phyloP scores from a whole-genome alignment of 2,329 filamentous ascomycete genomes.

The Aureobasidium namibiae region DNA sequence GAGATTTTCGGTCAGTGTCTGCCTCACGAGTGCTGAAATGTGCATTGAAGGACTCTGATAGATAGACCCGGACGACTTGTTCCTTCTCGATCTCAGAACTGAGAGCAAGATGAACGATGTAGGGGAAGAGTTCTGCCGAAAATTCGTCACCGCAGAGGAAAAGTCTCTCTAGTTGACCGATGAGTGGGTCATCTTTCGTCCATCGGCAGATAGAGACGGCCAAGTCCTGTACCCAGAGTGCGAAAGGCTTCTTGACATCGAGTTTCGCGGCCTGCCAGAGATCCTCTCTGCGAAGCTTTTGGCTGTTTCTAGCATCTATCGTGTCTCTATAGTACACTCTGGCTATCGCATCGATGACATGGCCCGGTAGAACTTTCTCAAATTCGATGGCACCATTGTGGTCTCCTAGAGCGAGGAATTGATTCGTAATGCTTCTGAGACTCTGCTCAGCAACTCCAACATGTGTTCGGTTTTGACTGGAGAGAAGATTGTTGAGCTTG shows the following conservation, averaged over 20 bases:
- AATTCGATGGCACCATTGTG: slow-evolving; percentile 21
- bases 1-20: slow-evolving; percentile 53
- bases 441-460: slow-evolving; percentile 39
- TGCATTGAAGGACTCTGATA: slow-evolving; percentile 58
- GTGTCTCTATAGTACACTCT: slow-evolving; percentile 21
- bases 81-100: slow-evolving; percentile 57
- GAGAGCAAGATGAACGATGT: slow-evolving; percentile 75
- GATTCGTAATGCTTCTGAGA: slow-evolving; percentile 20
- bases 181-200: slow-evolving; percentile 55
- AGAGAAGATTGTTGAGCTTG: slow-evolving; percentile 3
- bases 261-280: slow-evolving; percentile 18
- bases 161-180: slow-evolving; percentile 49
- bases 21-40: slow-evolving; percentile 49
- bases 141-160: neutral
- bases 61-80: slow-evolving; percentile 47
- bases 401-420: slow-evolving; percentile 15
- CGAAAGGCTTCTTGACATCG: slow-evolving; percentile 12
- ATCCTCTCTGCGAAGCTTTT: slow-evolving; percentile 7
- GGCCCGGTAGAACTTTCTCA: slow-evolving; percentile 21
- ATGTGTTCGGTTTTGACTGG: slow-evolving; percentile 30
- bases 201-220: slow-evolving; percentile 37
- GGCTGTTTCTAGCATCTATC: neutral
- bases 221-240: slow-evolving; percentile 21
- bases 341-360: slow-evolving; percentile 19
- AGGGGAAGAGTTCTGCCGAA: slow-evolving; percentile 28